These are phyloP conservation scores for Thecamonas trahens DNA, from an alignment of 78 protist genomes.

Conservation along the genomic window DNA sequence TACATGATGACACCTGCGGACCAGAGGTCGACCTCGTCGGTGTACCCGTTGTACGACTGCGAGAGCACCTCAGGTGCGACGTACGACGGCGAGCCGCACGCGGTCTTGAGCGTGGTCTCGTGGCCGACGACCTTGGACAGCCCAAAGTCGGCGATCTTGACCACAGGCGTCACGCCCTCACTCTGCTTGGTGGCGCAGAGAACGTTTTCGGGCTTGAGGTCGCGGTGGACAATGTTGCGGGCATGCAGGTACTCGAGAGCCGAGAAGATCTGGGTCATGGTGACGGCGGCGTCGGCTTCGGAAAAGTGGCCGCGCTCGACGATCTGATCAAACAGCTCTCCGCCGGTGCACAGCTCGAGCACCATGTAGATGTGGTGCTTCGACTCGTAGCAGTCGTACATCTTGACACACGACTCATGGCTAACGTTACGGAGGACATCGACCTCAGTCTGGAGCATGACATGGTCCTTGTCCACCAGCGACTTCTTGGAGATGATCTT, in stretches of 20 bases:
- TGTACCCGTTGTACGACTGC: slow-evolving; percentile 1
- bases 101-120: neutral
- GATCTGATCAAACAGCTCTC: slow-evolving; percentile 33
- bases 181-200: too few relatives aligned
- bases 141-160: neutral
- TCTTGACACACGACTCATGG: neutral
- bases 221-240: neutral
- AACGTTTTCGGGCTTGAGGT: too few relatives aligned
- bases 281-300: slow-evolving; percentile 14
- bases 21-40: slow-evolving; percentile 25
- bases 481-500: slow-evolving; percentile 29
- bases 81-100: slow-evolving; percentile 14
- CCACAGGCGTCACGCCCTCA: too few relatives aligned
- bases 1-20: slow-evolving; percentile 35
- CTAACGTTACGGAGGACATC: neutral
- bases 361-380: slow-evolving; percentile 2
- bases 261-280: neutral
- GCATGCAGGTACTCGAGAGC: neutral
- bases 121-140: neutral
- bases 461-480: neutral
- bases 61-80: slow-evolving; percentile 57
- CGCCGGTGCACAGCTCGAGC: slow-evolving; percentile 18
- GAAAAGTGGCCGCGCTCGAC: slow-evolving; percentile 5
- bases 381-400: neutral
- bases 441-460: slow-evolving; percentile 23